Evolutionary conservation across 257 asterid species (phyloP), one percentile per base, ranked within the genome.

Genomic region (Voacanga thouarsii): DNA sequence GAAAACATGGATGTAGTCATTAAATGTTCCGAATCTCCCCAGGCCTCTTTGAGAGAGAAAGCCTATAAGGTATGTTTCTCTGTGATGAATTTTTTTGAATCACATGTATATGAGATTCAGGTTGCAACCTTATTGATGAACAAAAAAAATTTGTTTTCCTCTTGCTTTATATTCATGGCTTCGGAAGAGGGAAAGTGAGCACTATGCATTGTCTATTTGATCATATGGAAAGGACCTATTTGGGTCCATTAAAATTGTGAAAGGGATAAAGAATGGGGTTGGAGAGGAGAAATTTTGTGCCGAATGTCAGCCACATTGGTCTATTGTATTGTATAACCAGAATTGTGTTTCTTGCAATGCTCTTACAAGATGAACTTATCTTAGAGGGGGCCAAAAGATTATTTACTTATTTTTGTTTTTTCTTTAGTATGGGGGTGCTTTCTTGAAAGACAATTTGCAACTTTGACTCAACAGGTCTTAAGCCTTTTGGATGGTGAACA

Each of bases 1-100:
- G 94, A 92, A 74, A 93, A 96, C 89, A 86, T 56, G 45, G 89
- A 90, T 83, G 86, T 80, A 78, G 89, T 96, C 83, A 82, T 89
- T 59, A 93, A 86, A 73, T 96, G 99, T 88, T 91, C 89, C 75
- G 97, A 93, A 87, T 96, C 97, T 75, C 99, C 98, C 49, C 99
- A 96, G 85, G 97, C 98, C 56, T 96, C 99, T 71, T 79, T 96
- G 83, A 90, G 99, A 83, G 99, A 96, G 84, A 96, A 93, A 79
- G 96, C 99, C 80, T 87, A 81, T 80, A 96, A 96, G 96, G 99
- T 94, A 85, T 83, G 80, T 64, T 78, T 70, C 74, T 23, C 24
- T 68, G 51, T 10, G 12, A 6, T 68, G 30, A 21, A 41, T 1
- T 37, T 30, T 65, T 15, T 41, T 0, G 28, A 41, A 47, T 68